Evolutionary conservation across 139 green algal species (phyloP).

Genomic region (Spirogloea muscicola): DNA sequence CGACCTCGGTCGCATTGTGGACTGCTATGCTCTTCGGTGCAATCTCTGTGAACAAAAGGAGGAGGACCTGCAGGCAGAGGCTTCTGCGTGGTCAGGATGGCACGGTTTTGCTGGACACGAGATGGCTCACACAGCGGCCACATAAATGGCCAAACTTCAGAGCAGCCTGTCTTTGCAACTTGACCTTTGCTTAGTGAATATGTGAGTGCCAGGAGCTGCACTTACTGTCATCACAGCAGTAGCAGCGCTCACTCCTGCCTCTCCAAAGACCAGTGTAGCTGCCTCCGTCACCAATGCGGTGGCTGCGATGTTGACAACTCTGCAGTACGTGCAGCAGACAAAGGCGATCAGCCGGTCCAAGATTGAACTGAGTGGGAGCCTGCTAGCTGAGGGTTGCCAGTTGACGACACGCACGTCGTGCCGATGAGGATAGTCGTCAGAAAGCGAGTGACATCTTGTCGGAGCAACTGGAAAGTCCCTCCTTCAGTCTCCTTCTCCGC

Average conservation of each 20-base stretch:
- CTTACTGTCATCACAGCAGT: constrained; percentile 45
- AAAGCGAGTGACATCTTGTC: constrained; percentile 53
- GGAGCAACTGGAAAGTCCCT: constrained; percentile 42
- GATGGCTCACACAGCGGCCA: too few species aligned
- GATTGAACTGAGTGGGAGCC: too few species aligned
- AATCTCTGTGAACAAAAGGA: constrained; percentile 57
- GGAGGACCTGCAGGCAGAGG: constrained; percentile 43
- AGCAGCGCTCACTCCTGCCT: constrained; percentile 27
- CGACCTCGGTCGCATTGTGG: constrained; percentile 48
- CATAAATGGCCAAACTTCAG: too few species aligned
- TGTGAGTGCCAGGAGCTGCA: too few species aligned
- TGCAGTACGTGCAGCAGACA: not conserved
- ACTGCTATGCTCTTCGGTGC: constrained; percentile 56
- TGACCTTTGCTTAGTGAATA: too few species aligned
- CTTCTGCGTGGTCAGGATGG: too few species aligned
- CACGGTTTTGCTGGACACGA: too few species aligned
- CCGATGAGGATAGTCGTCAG: constrained; percentile 58
- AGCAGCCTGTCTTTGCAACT: too few species aligned
- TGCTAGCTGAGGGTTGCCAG: too few species aligned
- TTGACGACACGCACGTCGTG: constrained; percentile 42
- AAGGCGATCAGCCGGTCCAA: too few species aligned
- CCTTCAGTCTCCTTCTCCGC: constrained; percentile 52
- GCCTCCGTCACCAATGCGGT: constrained; percentile 51
- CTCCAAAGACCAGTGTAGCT: constrained; percentile 41
- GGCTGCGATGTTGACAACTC: constrained; percentile 42